Conservation (phyloP, 306 rosid species). For the Acmispon strigosus region DNA sequence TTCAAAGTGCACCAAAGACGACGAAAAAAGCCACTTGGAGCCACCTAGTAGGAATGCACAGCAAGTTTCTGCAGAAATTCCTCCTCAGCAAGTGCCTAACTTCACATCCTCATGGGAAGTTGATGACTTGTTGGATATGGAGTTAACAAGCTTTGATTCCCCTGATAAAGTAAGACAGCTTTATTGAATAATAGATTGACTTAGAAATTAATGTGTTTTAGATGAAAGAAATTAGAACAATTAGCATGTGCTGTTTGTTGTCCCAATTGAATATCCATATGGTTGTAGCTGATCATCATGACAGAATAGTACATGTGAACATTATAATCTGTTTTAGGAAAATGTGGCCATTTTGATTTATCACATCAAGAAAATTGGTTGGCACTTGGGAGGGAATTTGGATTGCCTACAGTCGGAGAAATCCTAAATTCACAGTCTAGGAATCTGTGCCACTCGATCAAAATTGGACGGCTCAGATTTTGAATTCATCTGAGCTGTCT, state of each 20-base stretch:
- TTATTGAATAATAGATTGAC: neutral
- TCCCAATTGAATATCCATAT: neutral
- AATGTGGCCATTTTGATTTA: neutral
- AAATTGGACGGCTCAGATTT: too few species aligned
- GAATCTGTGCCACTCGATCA: too few species aligned
- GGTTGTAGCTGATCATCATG: too few species aligned
- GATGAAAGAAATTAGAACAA: neutral
- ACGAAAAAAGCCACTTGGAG: conserved; percentile 43
- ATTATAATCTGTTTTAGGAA: neutral
- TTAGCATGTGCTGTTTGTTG: neutral
- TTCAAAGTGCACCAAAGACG: conserved; percentile 50
- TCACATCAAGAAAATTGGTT: neutral
- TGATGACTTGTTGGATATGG: conserved; percentile 61
- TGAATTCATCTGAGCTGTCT: too few species aligned
- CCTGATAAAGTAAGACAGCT: conserved; percentile 54
- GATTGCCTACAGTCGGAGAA: too few species aligned
- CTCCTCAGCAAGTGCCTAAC: conserved; percentile 49
- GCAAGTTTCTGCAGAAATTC: conserved; percentile 34
- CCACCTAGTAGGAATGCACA: conserved; percentile 53
- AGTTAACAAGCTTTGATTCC: conserved; percentile 56
- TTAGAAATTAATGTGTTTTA: neutral
- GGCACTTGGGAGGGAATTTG: neutral
- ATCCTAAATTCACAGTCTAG: too few species aligned
- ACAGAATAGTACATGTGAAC: neutral
- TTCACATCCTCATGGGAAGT: conserved; percentile 77